Evolutionary conservation across 2,329 filamentous ascomycete genomes (phyloP).

Genomic region (Talaromyces albobiverticillius): DNA sequence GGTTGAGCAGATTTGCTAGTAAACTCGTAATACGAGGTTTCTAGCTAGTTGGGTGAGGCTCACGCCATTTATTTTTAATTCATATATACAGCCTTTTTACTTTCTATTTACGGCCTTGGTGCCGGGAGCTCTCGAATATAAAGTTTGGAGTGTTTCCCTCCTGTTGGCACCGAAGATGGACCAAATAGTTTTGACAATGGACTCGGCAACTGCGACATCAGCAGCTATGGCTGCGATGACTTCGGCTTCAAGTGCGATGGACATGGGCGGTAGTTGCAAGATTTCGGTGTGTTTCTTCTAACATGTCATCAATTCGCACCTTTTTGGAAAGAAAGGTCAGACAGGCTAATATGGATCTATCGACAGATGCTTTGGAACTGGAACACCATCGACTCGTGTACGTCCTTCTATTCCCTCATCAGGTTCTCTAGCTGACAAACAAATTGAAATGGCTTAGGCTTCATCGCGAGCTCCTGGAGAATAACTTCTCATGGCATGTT

Average conservation of each 20-base stretch:
- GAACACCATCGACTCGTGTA: slow-evolving; percentile 65
- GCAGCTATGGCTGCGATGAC: background rate
- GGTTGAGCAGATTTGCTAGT: slow-evolving; percentile 1
- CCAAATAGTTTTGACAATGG: slow-evolving; percentile 2
- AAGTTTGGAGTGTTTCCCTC: background rate
- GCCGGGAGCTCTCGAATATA: background rate
- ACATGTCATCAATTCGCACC: background rate
- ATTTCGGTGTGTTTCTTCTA: slow-evolving; percentile 26
- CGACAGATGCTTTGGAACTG: slow-evolving; percentile 76
- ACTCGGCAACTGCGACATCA: background rate
- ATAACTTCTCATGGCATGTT: slow-evolving; percentile 69
- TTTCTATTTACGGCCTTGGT: background rate
- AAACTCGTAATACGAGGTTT: too few species aligned
- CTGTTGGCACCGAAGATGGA: slow-evolving; percentile 1
- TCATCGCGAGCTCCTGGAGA: slow-evolving; percentile 68
- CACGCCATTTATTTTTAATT: background rate
- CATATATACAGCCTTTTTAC: background rate
- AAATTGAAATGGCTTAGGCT: slow-evolving; percentile 44
- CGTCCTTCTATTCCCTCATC: slow-evolving; percentile 3
- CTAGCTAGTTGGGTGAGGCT: background rate
- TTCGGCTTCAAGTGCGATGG: slow-evolving; percentile 12
- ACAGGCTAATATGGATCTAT: background rate
- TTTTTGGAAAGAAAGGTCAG: background rate
- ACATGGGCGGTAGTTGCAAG: slow-evolving; percentile 25
- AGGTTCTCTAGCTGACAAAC: background rate